A percentile compares a stretch with the other conserved stretches of the same genome.
These are phyloP conservation scores for Paraconiothyrium brasiliense DNA, from an alignment of 2,329 filamentous ascomycete genomes.

Conservation along the genomic window DNA sequence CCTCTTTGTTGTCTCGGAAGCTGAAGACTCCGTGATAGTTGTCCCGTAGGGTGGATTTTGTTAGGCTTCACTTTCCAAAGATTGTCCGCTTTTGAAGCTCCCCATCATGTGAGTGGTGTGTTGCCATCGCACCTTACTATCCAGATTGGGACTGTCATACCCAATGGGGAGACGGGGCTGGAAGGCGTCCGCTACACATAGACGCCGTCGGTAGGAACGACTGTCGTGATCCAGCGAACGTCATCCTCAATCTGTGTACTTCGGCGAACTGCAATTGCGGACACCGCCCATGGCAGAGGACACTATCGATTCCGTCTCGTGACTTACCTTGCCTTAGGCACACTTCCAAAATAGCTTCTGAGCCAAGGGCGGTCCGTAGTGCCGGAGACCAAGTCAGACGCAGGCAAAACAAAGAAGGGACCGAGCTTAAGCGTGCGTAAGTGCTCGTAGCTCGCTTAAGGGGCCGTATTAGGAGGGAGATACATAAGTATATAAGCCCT, in stretches of 20 bases:
- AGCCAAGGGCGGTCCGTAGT: neutral
- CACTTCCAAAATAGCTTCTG: neutral
- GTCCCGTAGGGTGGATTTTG: neutral
- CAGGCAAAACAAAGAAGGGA: conserved; percentile 11
- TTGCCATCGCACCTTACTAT: neutral
- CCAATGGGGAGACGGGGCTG: conserved; percentile 1
- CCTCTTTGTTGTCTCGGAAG: neutral
- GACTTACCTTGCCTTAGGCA: neutral
- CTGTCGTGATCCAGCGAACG: neutral
- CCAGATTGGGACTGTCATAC: neutral
- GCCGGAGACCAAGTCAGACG: conserved; percentile 1
- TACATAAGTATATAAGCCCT: conserved; percentile 5
- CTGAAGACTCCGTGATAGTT: neutral
- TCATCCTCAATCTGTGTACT: conserved; percentile 1
- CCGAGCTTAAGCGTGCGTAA: conserved; percentile 10
- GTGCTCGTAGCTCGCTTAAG: neutral
- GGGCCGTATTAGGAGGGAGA: conserved; percentile 1
- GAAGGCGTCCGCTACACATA: conserved; percentile 12
- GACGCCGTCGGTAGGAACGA: neutral
- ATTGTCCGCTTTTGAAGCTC: neutral
- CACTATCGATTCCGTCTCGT: conserved; percentile 2
- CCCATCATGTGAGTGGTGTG: neutral
- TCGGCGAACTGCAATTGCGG: neutral
- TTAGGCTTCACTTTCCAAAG: neutral
- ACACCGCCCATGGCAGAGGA: neutral